Evolutionary conservation across 2,329 filamentous ascomycete genomes (phyloP), one percentile per base, ranked within the genome.

Genomic region (Aspergillus intermedius): DNA sequence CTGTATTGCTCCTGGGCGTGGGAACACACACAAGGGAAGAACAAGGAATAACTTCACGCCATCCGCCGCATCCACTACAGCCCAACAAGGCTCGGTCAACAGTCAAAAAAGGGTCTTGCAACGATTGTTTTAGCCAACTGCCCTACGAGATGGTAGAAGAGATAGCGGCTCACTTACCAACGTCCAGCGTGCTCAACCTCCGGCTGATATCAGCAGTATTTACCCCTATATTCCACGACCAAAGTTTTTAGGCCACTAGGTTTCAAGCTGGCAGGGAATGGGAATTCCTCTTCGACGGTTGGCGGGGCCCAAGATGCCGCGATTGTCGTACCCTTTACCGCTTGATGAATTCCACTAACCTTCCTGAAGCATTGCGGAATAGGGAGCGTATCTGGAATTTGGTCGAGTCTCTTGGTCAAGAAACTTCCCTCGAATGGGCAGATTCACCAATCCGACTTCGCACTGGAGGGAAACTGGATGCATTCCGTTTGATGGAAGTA

Each of bases 231-330:
- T 43, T 50, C 22, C 28, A 21, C 15, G 48, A 47, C 23, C 45
- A 49, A 21, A 45, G 22, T 5, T 54, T 52, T 44, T 54, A 45
- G 49, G 44, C 28, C 13, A 49, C 44, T 15, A 42, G 47, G 19
- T 54, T 50, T 23, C 9, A 35, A 17, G 5, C 15, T 21, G 21
- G 32, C 7, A 39, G 39, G 10, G 49, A 54, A 6, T 42, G 49
- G 4, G 49, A 28, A 10, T 54, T 50, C 17, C 10, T 52, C 8
- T 51, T 49, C 30, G 49, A 54, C 25, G 30, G 32, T 8, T 30
- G 37, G 30, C 39, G n/a, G 22, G 40, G 34, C n/a, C 13, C 37
- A 39, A 28, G 35, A 34, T 13, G 28, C 5, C 32, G 43, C 35
- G 49, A 54, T 30, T 54, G 49, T 47, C n/a, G 28, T 32, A 15